These are phyloP conservation scores for Malassezia restricta DNA, from an alignment of 1,284 basidiomycete species.

Conservation along the genomic window DNA sequence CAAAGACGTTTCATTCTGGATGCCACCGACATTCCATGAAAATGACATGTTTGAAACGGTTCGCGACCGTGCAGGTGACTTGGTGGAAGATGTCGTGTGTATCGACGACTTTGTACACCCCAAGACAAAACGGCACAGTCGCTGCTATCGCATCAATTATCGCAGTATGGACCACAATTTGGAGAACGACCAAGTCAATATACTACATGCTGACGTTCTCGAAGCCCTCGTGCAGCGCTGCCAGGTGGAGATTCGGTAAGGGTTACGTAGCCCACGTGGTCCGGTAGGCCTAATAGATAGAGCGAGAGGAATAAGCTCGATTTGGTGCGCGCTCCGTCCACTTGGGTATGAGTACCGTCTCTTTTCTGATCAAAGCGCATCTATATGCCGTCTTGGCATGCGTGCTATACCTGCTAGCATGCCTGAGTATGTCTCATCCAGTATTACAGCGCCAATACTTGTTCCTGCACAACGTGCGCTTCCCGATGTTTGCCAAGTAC, in stretches of 20 bases:
- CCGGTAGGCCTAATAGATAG: neutral
- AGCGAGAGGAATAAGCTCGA: neutral
- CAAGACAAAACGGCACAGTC: slow-evolving; percentile 65
- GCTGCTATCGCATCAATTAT: slow-evolving; percentile 86
- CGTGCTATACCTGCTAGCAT: slow-evolving; percentile 3
- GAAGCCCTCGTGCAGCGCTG: slow-evolving; percentile 48
- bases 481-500: slow-evolving; percentile 49
- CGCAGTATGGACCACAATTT: slow-evolving; percentile 92
- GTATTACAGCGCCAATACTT: slow-evolving; percentile 26
- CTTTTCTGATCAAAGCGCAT: slow-evolving; percentile 5
- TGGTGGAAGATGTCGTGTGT: slow-evolving; percentile 78
- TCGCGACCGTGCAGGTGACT: slow-evolving; percentile 76
- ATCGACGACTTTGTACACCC: slow-evolving; percentile 87
- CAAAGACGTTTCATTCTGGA: slow-evolving; percentile 55
- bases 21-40: slow-evolving; percentile 58
- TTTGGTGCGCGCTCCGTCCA: neutral
- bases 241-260: slow-evolving; percentile 28
- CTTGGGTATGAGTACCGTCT: slow-evolving; percentile 3
- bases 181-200: slow-evolving; percentile 78
- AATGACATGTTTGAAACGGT: slow-evolving; percentile 96
- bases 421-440: neutral
- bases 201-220: slow-evolving; percentile 54
- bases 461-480: slow-evolving; percentile 59
- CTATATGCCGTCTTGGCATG: slow-evolving; percentile 2
- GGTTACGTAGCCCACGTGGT: neutral